A percentile compares a stretch with the other conserved stretches of the same genome.
These are phyloP conservation scores for Alternaria gaisen DNA, from an alignment of 2,329 filamentous ascomycete species.

Conservation along the genomic window DNA sequence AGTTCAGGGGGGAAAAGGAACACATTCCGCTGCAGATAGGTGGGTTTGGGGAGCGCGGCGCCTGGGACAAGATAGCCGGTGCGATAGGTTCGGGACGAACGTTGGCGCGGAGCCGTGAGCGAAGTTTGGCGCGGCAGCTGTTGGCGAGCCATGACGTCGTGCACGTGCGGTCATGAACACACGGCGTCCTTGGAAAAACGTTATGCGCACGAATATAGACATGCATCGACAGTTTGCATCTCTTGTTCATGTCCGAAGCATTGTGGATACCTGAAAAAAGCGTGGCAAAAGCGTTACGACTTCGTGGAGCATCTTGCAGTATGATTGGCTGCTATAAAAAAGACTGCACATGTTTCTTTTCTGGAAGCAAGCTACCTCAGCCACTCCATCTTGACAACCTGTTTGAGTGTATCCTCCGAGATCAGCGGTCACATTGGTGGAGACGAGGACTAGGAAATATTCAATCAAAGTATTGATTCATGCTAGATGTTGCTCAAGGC, in stretches of 20 bases:
- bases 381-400: neutral
- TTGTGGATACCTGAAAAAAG: neutral
- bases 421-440: neutral
- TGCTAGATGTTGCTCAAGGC: neutral
- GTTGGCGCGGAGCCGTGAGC: slow-evolving; percentile 5
- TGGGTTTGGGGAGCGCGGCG: neutral
- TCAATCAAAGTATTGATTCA: neutral
- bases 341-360: neutral
- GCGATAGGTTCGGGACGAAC: slow-evolving; percentile 6
- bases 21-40: neutral
- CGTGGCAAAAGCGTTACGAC: neutral
- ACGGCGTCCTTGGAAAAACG: neutral
- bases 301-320: neutral
- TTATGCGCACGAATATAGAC: neutral
- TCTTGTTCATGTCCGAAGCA: neutral
- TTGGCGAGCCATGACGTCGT: slow-evolving; percentile 15
- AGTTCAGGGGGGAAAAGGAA: slow-evolving; percentile 11
- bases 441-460: neutral
- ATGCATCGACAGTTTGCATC: neutral
- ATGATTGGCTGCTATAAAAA: slow-evolving; percentile 1
- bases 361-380: slow-evolving; percentile 1
- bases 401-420: neutral
- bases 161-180: slow-evolving; percentile 1
- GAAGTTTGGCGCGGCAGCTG: neutral
- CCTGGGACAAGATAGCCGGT: slow-evolving; percentile 1